Percentiles rank a stretch among this genome's conserved stretches.
phyloP scores from a whole-genome alignment of 1,139 yeast genomes.

The Candida freyschussii region DNA sequence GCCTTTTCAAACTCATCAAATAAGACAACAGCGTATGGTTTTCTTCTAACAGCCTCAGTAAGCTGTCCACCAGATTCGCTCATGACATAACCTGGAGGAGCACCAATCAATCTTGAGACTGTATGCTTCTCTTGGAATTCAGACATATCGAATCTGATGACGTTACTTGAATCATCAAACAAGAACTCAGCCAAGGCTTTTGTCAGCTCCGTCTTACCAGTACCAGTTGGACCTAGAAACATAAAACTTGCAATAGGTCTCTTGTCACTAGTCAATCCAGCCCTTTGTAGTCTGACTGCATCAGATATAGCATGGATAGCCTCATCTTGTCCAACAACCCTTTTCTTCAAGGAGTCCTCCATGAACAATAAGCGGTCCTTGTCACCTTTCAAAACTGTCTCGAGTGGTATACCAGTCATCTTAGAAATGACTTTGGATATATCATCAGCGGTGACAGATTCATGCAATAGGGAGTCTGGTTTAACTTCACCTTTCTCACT shows the following conservation, averaged over 20 bases:
- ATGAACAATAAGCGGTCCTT: conserved; percentile 83
- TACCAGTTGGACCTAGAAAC: conserved; percentile 97
- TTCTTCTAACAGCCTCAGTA: conserved; percentile 92
- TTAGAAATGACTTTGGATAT: conserved; percentile 87
- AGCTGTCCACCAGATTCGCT: conserved; percentile 91
- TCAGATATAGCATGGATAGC: conserved; percentile 87
- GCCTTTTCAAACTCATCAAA: conserved; percentile 98
- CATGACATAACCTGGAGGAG: conserved; percentile 98
- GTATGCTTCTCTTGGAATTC: conserved; percentile 96
- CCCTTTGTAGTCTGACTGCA: conserved; percentile 93
- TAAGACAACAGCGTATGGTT: conserved; percentile 87
- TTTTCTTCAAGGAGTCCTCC: conserved; percentile 71
- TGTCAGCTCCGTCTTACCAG: conserved; percentile 94
- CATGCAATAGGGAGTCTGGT: conserved; percentile 58
- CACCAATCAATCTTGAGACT: conserved; percentile 85
- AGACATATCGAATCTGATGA: conserved; percentile 92
- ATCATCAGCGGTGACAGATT: conserved; percentile 90
- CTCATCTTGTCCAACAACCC: conserved; percentile 94
- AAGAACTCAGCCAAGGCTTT: conserved; percentile 87
- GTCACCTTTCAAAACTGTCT: conserved; percentile 87
- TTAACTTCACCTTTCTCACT: conserved; percentile 37
- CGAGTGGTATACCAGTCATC: conserved; percentile 96
- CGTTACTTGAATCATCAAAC: conserved; percentile 82
- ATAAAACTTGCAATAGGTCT: conserved; percentile 95
- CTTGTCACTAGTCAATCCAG: conserved; percentile 89